A percentile compares a stretch with the other conserved stretches of the same genome.
phyloP scores from a whole-genome alignment of 371 early-diverging fungal genomes.

The Mycotypha africana region DNA sequence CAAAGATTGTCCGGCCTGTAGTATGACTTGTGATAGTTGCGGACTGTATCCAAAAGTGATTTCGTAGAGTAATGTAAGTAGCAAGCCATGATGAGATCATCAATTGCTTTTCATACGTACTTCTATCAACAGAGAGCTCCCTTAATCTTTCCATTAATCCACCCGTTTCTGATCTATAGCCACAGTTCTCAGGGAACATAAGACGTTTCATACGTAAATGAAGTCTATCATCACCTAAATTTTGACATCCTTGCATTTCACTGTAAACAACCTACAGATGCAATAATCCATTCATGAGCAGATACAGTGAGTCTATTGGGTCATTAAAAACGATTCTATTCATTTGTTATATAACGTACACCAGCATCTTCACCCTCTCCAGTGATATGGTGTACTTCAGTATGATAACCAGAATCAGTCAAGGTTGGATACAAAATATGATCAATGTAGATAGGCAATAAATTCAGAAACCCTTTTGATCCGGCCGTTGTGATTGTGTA shows the following conservation, averaged over 20 bases:
- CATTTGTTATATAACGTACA: constrained; percentile 19
- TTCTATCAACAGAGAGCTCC: constrained; percentile 57
- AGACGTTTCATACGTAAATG: constrained; percentile 49
- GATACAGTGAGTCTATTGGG: neutral
- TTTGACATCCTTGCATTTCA: constrained; percentile 55
- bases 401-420: constrained; percentile 59
- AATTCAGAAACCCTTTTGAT: constrained; percentile 58
- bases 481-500: constrained; percentile 67
- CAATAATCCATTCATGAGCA: neutral
- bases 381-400: constrained; percentile 58
- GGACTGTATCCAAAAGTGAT: constrained; percentile 39
- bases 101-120: constrained; percentile 27
- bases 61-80: too few species aligned
- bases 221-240: constrained; percentile 37
- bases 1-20: constrained; percentile 71
- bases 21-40: constrained; percentile 55
- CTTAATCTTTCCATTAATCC: constrained; percentile 66
- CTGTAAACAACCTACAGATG: constrained; percentile 41
- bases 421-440: constrained; percentile 67
- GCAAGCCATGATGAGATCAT: too few species aligned
- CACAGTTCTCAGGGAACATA: constrained; percentile 59
- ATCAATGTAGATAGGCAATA: constrained; percentile 57
- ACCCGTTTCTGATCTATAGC: constrained; percentile 65
- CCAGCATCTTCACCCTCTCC: constrained; percentile 54
- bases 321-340: too few species aligned